Base-by-base conservation (phyloP, 805 yeast species). In the Suhomyces prunicola region DNA sequence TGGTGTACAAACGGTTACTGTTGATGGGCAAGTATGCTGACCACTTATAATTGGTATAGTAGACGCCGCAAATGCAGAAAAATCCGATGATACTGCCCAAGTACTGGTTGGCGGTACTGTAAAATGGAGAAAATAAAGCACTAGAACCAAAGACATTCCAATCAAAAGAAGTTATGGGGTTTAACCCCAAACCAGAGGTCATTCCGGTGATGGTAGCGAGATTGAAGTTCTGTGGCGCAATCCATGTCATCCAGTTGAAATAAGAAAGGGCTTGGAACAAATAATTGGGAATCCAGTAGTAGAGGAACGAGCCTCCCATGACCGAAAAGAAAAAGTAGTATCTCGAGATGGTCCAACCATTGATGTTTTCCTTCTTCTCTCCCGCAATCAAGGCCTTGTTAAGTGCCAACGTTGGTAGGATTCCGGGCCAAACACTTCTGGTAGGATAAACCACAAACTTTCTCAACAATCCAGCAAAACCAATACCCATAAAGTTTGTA, bases 191-290 rank as follows among this genome's bases (percentile, higher is more conserved):
- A 35, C 48, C 85, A 33, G 52, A 46, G 7, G 55, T 50, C n/a
- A 71, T 60, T 29, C 87, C 86, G 10, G 84, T 77, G 13, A 83
- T 64, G 6, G 64, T 59, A n/a, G 81, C 80, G 50, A 83, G 64
- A 55, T 76, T 74, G 54, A 76, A 69, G 60, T 80, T 81, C 35
- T 73, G 54, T n/a, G 85, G 86, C 4, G 67, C 65, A 47, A 82
- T 82, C 86, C 87, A 83, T 4, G 80, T 74, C 60, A 80, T 72
- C 88, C 87, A 84, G 58, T 76, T 74, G 65, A 78, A 78, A 2
- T 66, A 60, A 3, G 77, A 74, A 10, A 79, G 61, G 4, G 78
- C 79, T 10, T 60, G 56, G 56, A 78, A 76, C 6, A 77, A 42
- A 55, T 72, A 78, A 48, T 71, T 60, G 31, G 82, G 82, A 23